A percentile compares a stretch with the other conserved stretches of the same genome.
phyloP scores from a whole-genome alignment of 257 asterid genomes.

The Solanum medicagineum region DNA sequence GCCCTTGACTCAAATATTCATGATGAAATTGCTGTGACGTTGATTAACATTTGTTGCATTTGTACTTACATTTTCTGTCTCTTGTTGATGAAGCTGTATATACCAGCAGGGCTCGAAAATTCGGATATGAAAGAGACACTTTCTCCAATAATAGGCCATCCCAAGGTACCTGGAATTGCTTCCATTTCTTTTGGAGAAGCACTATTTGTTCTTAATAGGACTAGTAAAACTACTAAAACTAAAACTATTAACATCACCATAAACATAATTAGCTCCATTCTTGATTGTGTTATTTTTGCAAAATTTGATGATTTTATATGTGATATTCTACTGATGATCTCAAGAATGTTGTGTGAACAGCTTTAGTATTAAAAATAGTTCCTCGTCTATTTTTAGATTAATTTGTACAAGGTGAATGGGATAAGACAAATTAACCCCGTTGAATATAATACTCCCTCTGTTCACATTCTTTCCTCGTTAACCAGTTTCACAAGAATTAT shows the following conservation, averaged over 20 bases:
- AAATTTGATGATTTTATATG: not conserved
- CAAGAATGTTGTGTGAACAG: not conserved
- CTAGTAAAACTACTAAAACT: not conserved
- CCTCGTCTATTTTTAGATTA: not conserved
- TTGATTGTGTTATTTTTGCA: not conserved
- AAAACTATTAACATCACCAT: not conserved
- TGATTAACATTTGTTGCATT: not conserved
- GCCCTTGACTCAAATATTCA: not conserved
- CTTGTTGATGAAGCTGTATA: conserved; percentile 61
- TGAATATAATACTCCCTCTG: not conserved
- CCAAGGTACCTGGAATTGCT: conserved; percentile 61
- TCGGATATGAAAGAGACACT: conserved; percentile 54
- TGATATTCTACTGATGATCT: not conserved
- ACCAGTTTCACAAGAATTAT: not conserved
- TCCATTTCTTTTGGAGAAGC: conserved; percentile 47
- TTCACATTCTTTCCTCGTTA: not conserved
- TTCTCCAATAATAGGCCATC: conserved; percentile 86
- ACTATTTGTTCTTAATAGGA: conserved; percentile 22
- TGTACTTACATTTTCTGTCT: conserved; percentile 48
- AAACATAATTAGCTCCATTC: conserved; percentile 6
- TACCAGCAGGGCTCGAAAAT: conserved; percentile 58
- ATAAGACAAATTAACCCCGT: not conserved
- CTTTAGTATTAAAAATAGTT: not conserved
- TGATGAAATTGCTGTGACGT: not conserved
- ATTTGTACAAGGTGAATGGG: not conserved